phyloP scores from a whole-genome alignment of 495 filamentous ascomycete species.

The Ascodesmis nigricans region DNA sequence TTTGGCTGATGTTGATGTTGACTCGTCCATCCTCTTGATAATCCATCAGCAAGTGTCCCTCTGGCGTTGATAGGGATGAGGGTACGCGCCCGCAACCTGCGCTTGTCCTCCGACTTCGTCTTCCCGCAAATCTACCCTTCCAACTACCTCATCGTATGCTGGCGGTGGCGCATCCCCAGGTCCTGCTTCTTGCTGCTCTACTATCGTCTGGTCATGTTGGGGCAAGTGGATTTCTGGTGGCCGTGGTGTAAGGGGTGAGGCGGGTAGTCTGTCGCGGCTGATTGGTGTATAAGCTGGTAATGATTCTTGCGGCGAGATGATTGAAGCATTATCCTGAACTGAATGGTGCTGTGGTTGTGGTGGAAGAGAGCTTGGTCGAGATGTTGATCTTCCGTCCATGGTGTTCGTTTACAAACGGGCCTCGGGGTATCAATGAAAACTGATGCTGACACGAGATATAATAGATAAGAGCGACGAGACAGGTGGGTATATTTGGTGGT shows the following conservation, averaged over 20 bases:
- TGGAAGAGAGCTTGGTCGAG: not conserved
- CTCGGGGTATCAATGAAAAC: not conserved
- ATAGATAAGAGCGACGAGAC: not conserved
- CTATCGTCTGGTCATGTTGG: not conserved
- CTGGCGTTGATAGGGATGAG: not conserved
- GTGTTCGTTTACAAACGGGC: not conserved
- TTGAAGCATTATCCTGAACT: no score
- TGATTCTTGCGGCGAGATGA: no score
- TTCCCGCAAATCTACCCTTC: slow-evolving; percentile 29
- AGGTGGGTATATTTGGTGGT: no score
- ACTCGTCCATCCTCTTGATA: slow-evolving; percentile 48
- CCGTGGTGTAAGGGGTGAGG: not conserved
- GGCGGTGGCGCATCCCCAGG: slow-evolving; percentile 24
- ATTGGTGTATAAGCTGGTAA: not conserved
- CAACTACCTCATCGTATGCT: slow-evolving; percentile 29
- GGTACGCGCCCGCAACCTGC: slow-evolving; percentile 16
- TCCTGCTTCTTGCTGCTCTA: slow-evolving; percentile 14
- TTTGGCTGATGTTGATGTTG: slow-evolving; percentile 45
- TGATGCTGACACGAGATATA: not conserved
- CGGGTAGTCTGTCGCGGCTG: not conserved
- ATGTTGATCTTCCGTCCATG: not conserved
- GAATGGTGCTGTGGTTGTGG: not conserved
- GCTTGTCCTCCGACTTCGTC: slow-evolving; percentile 34
- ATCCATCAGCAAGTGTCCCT: not conserved
- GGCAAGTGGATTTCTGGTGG: no score